These are phyloP conservation scores for Plasmodium adleri DNA, from an alignment of 169 alveolate species.

Conservation along the genomic window DNA sequence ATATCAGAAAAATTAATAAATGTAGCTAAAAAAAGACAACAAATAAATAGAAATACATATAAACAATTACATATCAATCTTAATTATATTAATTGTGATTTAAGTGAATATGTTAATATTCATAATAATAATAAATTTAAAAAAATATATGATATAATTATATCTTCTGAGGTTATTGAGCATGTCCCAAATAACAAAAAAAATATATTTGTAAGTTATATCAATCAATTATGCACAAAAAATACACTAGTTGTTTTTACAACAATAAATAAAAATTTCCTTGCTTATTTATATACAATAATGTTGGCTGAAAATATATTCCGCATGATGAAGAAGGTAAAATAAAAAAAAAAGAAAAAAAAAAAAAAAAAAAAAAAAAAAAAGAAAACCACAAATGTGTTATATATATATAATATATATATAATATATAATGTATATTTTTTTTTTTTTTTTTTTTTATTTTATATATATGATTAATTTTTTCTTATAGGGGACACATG, in stretches of 20 bases:
- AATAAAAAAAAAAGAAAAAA: no score
- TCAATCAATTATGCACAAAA: constrained; percentile 19
- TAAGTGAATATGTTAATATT: constrained; percentile 8
- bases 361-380: background rate
- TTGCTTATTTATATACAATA: constrained; percentile 29
- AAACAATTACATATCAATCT: constrained; percentile 1
- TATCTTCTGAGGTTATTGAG: constrained; percentile 58
- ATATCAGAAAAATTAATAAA: constrained; percentile 34
- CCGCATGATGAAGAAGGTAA: constrained; percentile 34
- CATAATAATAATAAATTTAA: background rate
- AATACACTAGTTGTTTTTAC: constrained; percentile 38
- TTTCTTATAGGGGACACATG: constrained; percentile 44
- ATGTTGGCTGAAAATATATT: constrained; percentile 28
- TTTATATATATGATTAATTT: background rate
- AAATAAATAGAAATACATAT: background rate
- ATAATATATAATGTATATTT: background rate
- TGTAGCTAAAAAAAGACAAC: constrained; percentile 17
- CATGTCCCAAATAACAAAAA: constrained; percentile 49
- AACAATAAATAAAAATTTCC: constrained; percentile 13
- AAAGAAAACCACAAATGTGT: no score
- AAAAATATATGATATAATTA: constrained; percentile 31
- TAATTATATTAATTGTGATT: constrained; percentile 37
- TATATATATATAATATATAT: no score
- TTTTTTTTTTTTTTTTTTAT: background rate
- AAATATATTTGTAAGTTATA: constrained; percentile 9